These are phyloP conservation scores for Hypoxylon sp. DNA, from an alignment of 2,329 filamentous ascomycete genomes.

Conservation along the genomic window DNA sequence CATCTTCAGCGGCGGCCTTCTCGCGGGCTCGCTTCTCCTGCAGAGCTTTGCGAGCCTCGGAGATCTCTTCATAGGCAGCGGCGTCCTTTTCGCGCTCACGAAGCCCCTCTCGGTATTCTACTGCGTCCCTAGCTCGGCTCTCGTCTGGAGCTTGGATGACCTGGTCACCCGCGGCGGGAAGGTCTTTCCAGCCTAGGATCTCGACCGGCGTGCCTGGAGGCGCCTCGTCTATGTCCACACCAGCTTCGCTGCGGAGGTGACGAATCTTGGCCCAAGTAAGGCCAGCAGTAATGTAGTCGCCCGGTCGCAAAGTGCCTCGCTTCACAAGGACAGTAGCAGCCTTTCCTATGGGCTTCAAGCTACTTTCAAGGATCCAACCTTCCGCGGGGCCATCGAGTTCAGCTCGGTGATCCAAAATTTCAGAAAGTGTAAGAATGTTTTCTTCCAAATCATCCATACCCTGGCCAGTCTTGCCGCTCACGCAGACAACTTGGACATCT, in stretches of 20 bases:
- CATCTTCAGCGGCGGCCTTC: constrained; percentile 54
- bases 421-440: constrained; percentile 85
- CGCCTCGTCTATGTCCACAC: constrained; percentile 78
- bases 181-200: constrained; percentile 92
- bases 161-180: constrained; percentile 86
- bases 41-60: constrained; percentile 71
- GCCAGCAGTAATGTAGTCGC: constrained; percentile 89
- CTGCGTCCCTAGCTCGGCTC: constrained; percentile 81
- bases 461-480: constrained; percentile 93
- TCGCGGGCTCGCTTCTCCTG: constrained; percentile 75
- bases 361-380: constrained; percentile 94
- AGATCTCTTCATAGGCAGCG: constrained; percentile 82
- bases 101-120: constrained; percentile 81
- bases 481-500: constrained; percentile 90
- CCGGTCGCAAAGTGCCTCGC: constrained; percentile 84
- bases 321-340: constrained; percentile 91
- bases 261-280: constrained; percentile 91
- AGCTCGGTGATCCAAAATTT: constrained; percentile 91
- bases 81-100: constrained; percentile 80
- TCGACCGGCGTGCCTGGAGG: constrained; percentile 92
- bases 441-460: constrained; percentile 96
- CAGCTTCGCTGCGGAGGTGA: constrained; percentile 86
- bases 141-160: constrained; percentile 87
- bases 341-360: constrained; percentile 86
- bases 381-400: constrained; percentile 83